Conservation (phyloP, 73 alveolate species). For the Paramecium sonneborni region DNA sequence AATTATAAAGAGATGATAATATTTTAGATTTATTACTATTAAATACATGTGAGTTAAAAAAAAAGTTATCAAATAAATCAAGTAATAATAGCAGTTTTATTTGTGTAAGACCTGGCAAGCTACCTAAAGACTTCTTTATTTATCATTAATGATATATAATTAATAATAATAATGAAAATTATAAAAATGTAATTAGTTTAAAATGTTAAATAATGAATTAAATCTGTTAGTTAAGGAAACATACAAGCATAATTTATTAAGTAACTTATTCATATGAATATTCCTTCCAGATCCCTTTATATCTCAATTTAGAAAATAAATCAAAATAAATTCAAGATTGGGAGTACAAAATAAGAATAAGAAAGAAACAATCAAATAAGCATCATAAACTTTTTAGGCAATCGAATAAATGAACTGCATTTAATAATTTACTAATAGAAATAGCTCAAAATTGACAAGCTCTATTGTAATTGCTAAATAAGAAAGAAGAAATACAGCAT, state of each 20-base stretch:
- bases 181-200: background rate
- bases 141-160: constrained; percentile 23
- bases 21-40: constrained; percentile 11
- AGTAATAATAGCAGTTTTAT: constrained; percentile 27
- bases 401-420: background rate
- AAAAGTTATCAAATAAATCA: background rate
- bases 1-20: background rate
- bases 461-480: background rate
- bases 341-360: background rate
- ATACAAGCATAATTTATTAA: background rate
- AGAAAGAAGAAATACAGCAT: background rate
- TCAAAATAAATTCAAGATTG: background rate
- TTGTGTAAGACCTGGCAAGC: constrained; percentile 20
- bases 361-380: background rate
- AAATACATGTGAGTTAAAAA: constrained; percentile 11
- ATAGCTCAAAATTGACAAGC: constrained; percentile 37
- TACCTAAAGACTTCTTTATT: constrained; percentile 46
- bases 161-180: background rate
- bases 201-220: constrained; percentile 33
- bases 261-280: background rate
- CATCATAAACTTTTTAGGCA: background rate
- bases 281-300: background rate
- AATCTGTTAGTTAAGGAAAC: background rate
- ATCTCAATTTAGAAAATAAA: background rate
- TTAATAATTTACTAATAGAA: background rate